Evolutionary conservation across 768 basidiomycete genomes (phyloP).

Genomic region (Phlebiopsis gigantea): DNA sequence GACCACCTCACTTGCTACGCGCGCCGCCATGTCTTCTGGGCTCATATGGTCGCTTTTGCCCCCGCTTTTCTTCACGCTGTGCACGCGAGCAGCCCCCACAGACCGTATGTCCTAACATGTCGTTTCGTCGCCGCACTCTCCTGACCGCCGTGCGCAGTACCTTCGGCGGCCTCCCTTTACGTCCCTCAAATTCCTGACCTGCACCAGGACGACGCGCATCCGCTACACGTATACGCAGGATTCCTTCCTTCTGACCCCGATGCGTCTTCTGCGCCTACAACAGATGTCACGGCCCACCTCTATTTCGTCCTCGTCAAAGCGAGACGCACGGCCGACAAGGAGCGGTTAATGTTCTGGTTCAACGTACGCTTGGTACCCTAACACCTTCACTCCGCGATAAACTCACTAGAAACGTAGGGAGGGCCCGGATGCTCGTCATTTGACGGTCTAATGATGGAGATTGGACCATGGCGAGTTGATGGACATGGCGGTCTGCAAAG

Average conservation of each 20-base stretch:
- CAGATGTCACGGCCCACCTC: slow-evolving; percentile 70
- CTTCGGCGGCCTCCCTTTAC: slow-evolving; percentile 81
- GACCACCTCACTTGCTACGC: neutral
- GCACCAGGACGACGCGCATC: slow-evolving; percentile 62
- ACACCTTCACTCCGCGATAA: neutral
- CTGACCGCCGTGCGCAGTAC: slow-evolving; percentile 39
- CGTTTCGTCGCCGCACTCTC: neutral
- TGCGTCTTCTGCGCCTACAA: slow-evolving; percentile 40
- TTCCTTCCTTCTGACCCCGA: slow-evolving; percentile 79
- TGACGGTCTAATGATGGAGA: slow-evolving; percentile 96
- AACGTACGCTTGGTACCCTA: slow-evolving; percentile 47
- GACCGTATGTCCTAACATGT: slow-evolving; percentile 16
- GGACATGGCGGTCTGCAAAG: slow-evolving; percentile 65
- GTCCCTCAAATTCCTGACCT: slow-evolving; percentile 73
- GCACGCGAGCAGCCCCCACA: slow-evolving; percentile 23
- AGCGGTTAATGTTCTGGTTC: slow-evolving; percentile 93
- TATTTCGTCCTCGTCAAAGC: slow-evolving; percentile 92
- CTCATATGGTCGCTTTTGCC: slow-evolving; percentile 13
- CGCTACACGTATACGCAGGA: slow-evolving; percentile 79
- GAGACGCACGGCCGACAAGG: slow-evolving; percentile 80
- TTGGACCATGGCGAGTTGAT: slow-evolving; percentile 88
- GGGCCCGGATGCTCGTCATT: slow-evolving; percentile 98
- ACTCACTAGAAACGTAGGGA: slow-evolving; percentile 43
- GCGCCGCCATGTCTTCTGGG: slow-evolving; percentile 3
- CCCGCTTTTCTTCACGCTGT: slow-evolving; percentile 5